These are phyloP conservation scores for Blastobotrys robertii DNA, from an alignment of 805 yeast genomes.

Conservation along the genomic window DNA sequence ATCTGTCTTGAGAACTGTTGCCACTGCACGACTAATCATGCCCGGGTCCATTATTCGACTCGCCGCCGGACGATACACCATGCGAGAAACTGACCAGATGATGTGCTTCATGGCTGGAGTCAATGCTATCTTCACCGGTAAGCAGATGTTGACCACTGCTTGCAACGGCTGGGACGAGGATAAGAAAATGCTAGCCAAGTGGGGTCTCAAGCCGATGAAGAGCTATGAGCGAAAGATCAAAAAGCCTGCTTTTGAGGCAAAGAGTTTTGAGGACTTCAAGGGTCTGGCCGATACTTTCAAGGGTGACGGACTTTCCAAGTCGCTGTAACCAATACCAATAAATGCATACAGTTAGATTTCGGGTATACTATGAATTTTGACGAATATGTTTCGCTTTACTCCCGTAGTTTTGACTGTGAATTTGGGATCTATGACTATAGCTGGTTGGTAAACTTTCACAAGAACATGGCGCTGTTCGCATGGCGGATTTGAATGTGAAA, in stretches of 20 bases:
- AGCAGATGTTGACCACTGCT: constrained; percentile 72
- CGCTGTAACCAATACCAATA: not conserved
- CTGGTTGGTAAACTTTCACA: no score
- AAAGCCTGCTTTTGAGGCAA: not conserved
- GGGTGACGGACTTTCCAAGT: not conserved
- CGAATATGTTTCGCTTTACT: not conserved
- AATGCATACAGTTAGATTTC: not conserved
- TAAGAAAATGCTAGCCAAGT: constrained; percentile 50
- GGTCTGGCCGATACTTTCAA: no score
- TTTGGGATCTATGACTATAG: no score
- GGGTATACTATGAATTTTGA: not conserved
- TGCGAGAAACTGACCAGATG: constrained; percentile 69
- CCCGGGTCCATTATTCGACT: constrained; percentile 60
- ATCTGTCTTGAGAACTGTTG: constrained; percentile 55
- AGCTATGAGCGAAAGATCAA: constrained; percentile 9
- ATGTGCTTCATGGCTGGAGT: constrained; percentile 70
- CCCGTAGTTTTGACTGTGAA: not conserved
- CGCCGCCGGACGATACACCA: constrained; percentile 75
- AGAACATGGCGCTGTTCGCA: no score
- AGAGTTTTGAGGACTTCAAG: no score
- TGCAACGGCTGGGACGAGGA: constrained; percentile 83
- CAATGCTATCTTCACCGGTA: constrained; percentile 75
- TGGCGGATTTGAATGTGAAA: no score
- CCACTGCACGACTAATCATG: constrained; percentile 69
- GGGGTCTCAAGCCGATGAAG: constrained; percentile 41